phyloP scores from a whole-genome alignment of 108 stramenopile genomes.

The Skeletonema costatum region DNA sequence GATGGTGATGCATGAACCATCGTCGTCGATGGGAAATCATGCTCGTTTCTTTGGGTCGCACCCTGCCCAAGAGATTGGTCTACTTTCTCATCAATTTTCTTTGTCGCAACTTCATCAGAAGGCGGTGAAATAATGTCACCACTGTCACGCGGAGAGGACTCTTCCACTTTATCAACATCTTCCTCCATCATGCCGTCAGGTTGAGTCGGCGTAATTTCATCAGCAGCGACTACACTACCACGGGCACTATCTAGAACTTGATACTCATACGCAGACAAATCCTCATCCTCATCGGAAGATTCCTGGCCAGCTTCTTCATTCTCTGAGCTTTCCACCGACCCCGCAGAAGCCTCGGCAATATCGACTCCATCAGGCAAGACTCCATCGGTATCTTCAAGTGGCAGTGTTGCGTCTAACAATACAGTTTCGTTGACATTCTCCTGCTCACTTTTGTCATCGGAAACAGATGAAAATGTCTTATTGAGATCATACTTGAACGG shows the following conservation, averaged over 20 bases:
- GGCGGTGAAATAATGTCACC: not conserved
- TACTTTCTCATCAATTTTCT: not conserved
- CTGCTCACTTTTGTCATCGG: not conserved
- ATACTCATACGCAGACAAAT: not conserved
- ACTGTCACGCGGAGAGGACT: not conserved
- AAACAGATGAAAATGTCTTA: not conserved
- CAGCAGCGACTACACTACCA: not conserved
- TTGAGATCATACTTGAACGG: not conserved
- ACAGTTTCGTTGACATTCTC: not conserved
- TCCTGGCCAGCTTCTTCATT: not conserved
- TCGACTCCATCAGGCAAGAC: not conserved
- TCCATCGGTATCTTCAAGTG: not conserved
- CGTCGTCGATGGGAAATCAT: conserved; percentile 17
- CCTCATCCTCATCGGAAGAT: not conserved
- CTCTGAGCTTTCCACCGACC: not conserved
- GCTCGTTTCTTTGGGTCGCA: conserved; percentile 2
- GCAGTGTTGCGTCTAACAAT: not conserved
- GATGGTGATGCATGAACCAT: conserved; percentile 15
- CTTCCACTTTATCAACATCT: not conserved
- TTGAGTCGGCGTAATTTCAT: not conserved
- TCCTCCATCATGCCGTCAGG: not conserved
- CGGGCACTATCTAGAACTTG: not conserved
- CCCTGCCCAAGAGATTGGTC: not conserved
- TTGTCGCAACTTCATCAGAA: not conserved
- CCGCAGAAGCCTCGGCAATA: not conserved